Base-by-base conservation (phyloP, 208 protist species). In the Leptomonas seymouri region DNA sequence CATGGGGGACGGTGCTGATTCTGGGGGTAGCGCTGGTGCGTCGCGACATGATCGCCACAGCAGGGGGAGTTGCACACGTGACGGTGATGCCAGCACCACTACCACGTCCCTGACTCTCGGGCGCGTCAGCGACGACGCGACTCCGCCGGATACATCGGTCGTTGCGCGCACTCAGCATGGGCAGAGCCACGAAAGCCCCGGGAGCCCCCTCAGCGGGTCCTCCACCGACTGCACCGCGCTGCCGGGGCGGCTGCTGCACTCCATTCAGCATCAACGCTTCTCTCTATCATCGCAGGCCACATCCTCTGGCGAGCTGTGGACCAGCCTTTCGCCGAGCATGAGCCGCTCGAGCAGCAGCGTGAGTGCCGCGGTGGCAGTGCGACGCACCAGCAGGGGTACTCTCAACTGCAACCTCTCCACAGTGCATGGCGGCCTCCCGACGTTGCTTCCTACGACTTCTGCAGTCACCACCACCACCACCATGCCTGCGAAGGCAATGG, bases 141-240 rank as follows among this genome's bases (percentile, higher is more conserved):
- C n/a, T 6, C 46, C 55, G 2, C 44, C 60, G 1, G 60, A 65
- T 23, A 20, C 55, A 9, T 55, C 60, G 1, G 46, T 46, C 11
- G 3, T 55, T 5, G 58, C 15, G 1, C 60, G 60, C 60, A 65
- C 46, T 27, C 60, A 45, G 3, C 55, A 44, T 7, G 60, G 16
- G 46, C 60, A 65, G 44, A 65, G 60, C 34, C 60, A 30, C 2
- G 60, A 65, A 12, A 44, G 60, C 9, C 42, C 1, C 31, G 60
- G 30, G 46, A 65, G 30, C 8, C 60, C 45, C 11, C 60, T 65
- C 9, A 65, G 60, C 46, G 31, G n/a, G 11, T 65, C 25, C 21
- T 65, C 30, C 28, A 9, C 46, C 3, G 60, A 55, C 0, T 3
- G 20, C 28, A 12, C 45, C 9, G 1, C 25, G 5, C 15, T 53